Evolutionary conservation across 2,329 filamentous ascomycete species (phyloP), one percentile per base, ranked within the genome.

Genomic region (Scopulariopsis brevicaulis): DNA sequence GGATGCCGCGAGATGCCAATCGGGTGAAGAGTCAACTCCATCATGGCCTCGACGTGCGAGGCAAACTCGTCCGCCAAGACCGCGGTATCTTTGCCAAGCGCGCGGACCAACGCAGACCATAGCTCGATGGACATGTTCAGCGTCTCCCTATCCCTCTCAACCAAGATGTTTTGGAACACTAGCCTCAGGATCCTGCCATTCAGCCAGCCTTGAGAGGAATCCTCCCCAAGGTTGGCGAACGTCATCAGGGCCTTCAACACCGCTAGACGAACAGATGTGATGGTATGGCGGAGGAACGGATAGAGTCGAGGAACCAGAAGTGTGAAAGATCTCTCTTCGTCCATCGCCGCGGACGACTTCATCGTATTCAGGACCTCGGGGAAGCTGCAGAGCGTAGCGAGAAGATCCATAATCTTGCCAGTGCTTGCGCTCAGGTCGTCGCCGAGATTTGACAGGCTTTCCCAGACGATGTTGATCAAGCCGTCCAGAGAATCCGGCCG

Each of bases 391-490:
- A 99, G 83, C 60, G 94, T 97, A 15, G 95, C 94, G 20, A 99
- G 79, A 48, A 99, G 81, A 70, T 99, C 95, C 95, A 99, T 99
- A 58, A 99, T 96, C 59, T 91, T 95, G 54, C 94, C 94, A 11
- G 95, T 99, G 69, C 94, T 97, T 4, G 94, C 94, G 69, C 92
- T 97, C 20, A 99, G 79, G 68, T 99, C 94, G 68, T 99, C 94
- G 63, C 93, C 92, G n/a, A 99, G 77, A 68, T 96, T 95, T 3
- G 93, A 96, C 25, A 99, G 77, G 74, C 94, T 97, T 67, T 96
- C 89, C 94, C 94, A 99, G 32, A 99, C 92, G 60, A 97, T 96
- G 67, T 89, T 87, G 70, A 96, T 96, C 46, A 99, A 82, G 34
- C 82, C 80, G 61, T 92, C 85, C 35, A 99, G 78, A 51, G 90